These are phyloP conservation scores for Calocera viscosa DNA, from an alignment of 768 basidiomycete genomes.

Conservation along the genomic window DNA sequence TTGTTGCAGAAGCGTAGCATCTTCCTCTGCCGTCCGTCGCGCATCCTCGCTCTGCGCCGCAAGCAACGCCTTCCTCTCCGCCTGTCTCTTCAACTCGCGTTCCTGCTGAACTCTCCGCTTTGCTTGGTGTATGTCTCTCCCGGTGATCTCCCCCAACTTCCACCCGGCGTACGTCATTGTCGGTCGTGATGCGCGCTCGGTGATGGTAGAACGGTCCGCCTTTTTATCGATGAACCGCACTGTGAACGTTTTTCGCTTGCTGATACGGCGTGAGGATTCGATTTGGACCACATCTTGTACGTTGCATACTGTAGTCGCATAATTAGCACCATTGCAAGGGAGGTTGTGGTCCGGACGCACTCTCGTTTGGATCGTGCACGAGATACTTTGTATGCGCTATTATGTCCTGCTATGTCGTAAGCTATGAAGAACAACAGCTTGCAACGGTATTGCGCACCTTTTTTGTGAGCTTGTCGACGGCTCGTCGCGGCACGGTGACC, in stretches of 20 bases:
- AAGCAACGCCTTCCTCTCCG: not conserved
- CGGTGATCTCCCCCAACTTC: not conserved
- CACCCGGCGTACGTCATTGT: not conserved
- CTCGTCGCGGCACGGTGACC: slow-evolving; percentile 1
- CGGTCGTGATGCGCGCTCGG: not conserved
- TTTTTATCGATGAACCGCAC: not conserved
- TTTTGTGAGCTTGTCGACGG: not conserved
- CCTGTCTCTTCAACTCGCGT: not conserved
- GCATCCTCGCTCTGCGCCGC: not conserved
- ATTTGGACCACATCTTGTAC: not conserved
- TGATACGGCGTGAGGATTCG: not conserved
- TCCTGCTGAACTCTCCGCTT: not conserved
- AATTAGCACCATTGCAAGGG: not conserved
- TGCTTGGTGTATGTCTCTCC: not conserved
- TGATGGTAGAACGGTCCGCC: not conserved
- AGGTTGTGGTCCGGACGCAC: not conserved
- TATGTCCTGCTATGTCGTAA: not conserved
- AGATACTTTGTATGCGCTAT: not conserved
- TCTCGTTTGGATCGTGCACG: not conserved
- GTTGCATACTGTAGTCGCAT: not conserved
- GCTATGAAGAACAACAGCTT: not conserved
- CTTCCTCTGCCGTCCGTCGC: not conserved
- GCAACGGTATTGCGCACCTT: not conserved
- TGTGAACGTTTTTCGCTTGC: not conserved
- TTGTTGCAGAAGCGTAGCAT: not conserved